These are phyloP conservation scores for Chaetoscypha palmicola DNA, from an alignment of 2,329 filamentous ascomycete genomes.

Conservation along the genomic window DNA sequence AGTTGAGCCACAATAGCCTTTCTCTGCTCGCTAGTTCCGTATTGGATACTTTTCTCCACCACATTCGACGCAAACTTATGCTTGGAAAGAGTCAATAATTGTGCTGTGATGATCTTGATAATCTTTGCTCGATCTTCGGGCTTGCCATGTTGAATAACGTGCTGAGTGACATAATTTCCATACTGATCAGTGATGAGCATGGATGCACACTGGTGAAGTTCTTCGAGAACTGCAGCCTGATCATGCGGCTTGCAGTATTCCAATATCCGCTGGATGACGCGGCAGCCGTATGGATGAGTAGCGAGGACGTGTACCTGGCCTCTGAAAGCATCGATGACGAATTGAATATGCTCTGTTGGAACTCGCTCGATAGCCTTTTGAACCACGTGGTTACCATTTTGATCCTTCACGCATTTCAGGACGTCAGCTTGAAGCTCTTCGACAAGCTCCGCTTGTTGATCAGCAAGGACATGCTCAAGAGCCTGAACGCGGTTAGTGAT, in stretches of 20 bases:
- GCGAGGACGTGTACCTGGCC: slow-evolving; percentile 69
- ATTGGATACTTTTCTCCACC: slow-evolving; percentile 83
- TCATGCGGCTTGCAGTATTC: slow-evolving; percentile 72
- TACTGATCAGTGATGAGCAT: slow-evolving; percentile 79
- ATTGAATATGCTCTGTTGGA: slow-evolving; percentile 70
- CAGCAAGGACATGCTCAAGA: slow-evolving; percentile 81
- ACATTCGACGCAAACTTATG: slow-evolving; percentile 98
- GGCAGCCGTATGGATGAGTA: slow-evolving; percentile 78
- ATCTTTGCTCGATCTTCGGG: slow-evolving; percentile 66
- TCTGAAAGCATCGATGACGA: slow-evolving; percentile 75
- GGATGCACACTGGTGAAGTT: slow-evolving; percentile 67
- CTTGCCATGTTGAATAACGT: slow-evolving; percentile 75
- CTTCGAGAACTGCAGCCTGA: slow-evolving; percentile 63
- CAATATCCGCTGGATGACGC: slow-evolving; percentile 86
- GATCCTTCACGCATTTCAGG: slow-evolving; percentile 70
- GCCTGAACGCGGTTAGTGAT: slow-evolving; percentile 48
- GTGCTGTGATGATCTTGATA: slow-evolving; percentile 63
- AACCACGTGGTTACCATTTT: slow-evolving; percentile 94
- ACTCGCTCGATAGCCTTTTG: slow-evolving; percentile 86
- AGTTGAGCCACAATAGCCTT: slow-evolving; percentile 60
- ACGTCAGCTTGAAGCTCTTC: slow-evolving; percentile 75
- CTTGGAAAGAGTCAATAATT: slow-evolving; percentile 72
- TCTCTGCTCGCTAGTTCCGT: slow-evolving; percentile 62
- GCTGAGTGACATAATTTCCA: slow-evolving; percentile 94
- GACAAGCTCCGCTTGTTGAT: slow-evolving; percentile 79